A percentile compares a stretch with the other conserved stretches of the same genome.
phyloP scores from a whole-genome alignment of 1,284 basidiomycete genomes.

The Pseudozyma sp. region DNA sequence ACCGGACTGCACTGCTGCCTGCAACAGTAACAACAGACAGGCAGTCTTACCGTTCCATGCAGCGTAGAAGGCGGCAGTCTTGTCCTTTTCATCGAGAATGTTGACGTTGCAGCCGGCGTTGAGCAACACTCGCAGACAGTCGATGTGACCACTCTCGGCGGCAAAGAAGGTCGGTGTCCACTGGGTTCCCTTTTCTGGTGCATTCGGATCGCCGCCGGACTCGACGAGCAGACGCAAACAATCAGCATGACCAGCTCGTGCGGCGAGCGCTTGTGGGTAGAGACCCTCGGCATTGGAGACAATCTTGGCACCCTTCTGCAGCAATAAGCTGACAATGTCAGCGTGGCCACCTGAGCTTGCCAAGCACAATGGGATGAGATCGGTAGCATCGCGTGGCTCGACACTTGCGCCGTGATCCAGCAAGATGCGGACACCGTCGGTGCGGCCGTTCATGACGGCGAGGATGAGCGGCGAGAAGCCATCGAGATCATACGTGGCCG shows the following conservation, averaged over 20 bases:
- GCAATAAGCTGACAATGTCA: conserved; percentile 82
- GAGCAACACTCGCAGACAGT: conserved; percentile 82
- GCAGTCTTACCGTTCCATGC: conserved; percentile 95
- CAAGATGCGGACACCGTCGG: conserved; percentile 75
- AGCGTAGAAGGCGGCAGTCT: conserved; percentile 90
- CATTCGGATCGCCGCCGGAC: conserved; percentile 71
- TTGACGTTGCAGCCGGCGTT: conserved; percentile 81
- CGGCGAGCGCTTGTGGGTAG: conserved; percentile 96
- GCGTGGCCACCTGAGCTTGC: conserved; percentile 91
- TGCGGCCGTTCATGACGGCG: conserved; percentile 86
- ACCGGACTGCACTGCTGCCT: conserved; percentile 52
- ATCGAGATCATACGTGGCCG: conserved; percentile 76
- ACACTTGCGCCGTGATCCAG: conserved; percentile 60
- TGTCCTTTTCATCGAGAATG: conserved; percentile 84
- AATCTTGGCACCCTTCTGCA: conserved; percentile 82
- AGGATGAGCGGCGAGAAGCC: conserved; percentile 94
- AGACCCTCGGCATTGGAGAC: conserved; percentile 92
- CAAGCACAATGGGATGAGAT: conserved; percentile 87
- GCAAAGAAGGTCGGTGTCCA: conserved; percentile 99
- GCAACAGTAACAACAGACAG: conserved; percentile 71
- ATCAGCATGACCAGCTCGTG: conserved; percentile 89
- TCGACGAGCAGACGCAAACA: conserved; percentile 83
- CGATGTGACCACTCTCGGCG: conserved; percentile 84
- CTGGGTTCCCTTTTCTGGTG: conserved; percentile 91
- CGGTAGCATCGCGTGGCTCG: conserved; percentile 69